These are phyloP conservation scores for Quercus wislizeni DNA, from an alignment of 306 rosid genomes.

Conservation along the genomic window DNA sequence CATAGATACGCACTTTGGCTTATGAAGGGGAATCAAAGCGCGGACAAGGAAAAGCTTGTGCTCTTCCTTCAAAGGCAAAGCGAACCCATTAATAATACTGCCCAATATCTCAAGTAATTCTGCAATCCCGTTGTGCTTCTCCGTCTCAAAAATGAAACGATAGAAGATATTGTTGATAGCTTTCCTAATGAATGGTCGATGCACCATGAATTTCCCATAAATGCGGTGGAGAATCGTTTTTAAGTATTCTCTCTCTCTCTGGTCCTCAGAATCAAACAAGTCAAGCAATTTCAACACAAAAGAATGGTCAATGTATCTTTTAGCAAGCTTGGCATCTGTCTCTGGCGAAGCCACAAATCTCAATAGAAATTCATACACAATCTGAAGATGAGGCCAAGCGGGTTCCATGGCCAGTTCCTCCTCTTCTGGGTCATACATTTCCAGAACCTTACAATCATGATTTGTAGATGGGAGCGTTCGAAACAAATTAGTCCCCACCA, in stretches of 20 bases:
- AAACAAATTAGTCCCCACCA: constrained; percentile 54
- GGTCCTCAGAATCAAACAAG: constrained; percentile 70
- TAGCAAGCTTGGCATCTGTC: constrained; percentile 64
- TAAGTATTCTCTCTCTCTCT: constrained; percentile 65
- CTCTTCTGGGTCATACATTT: constrained; percentile 49
- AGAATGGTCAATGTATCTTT: constrained; percentile 52
- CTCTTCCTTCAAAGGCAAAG: constrained; percentile 71
- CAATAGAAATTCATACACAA: constrained; percentile 52
- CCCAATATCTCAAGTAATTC: constrained; percentile 66
- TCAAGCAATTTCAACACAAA: constrained; percentile 58
- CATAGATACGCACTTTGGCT: constrained; percentile 54
- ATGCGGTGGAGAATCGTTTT: constrained; percentile 61
- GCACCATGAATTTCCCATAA: constrained; percentile 70
- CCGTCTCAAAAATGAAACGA: constrained; percentile 60
- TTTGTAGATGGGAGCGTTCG: constrained; percentile 42
- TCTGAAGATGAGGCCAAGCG: constrained; percentile 64
- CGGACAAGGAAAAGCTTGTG: constrained; percentile 67
- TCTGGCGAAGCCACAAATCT: constrained; percentile 58
- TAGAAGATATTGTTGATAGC: constrained; percentile 61
- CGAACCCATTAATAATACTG: constrained; percentile 62
- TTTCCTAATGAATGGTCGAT: constrained; percentile 62
- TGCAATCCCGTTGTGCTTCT: constrained; percentile 58
- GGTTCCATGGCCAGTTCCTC: constrained; percentile 62
- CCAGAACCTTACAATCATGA: constrained; percentile 40
- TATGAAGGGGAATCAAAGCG: constrained; percentile 62